Evolutionary conservation across 371 early-diverging fungal species (phyloP), one percentile per base, ranked within the genome.

Genomic region (Rhizopus stolonifer): DNA sequence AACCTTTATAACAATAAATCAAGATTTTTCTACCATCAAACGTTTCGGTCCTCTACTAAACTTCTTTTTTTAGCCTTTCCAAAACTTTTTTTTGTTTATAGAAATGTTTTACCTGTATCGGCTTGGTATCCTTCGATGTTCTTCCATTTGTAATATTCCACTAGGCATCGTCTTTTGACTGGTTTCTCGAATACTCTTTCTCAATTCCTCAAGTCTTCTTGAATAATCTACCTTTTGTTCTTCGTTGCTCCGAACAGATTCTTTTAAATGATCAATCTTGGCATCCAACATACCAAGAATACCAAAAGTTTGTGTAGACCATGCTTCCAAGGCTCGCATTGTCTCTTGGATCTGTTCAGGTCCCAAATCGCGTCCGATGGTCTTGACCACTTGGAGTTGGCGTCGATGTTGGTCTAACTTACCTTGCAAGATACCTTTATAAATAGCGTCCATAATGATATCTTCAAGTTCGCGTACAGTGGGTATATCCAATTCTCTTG

Each of bases 391-490:
- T 56, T 86, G 83, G n/a, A 93, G 58, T 49, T 81, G 82, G 40
- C 82, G 78, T 54, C 77, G 66, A 33, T 82, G 82, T 61, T 93
- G 94, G 66, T 93, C 94, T 33, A 93, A 69, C 70, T 86, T 91
- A 21, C 90, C 94, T 14, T 70, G 72, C 42, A 93, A 61, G 2
- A 93, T 62, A 40, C 83, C 85, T 52, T 88, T 84, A 58, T 92
- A 92, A 33, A 93, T 85, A 22, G 89, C 88, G 46, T 91, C 90
- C 57, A 93, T 93, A 57, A 92, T 83, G 52, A 92, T 65, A 68
- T 92, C 92, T 58, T 93, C 94, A 31, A 93, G 70, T 46, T 87
- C 87, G 26, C 92, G 83, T 10, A 92, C 82, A 36, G 84, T 89
- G 31, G 82, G 54, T 54, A 92, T 82, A 60, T 88, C 79, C 4